A percentile compares a stretch with the other conserved stretches of the same genome.
phyloP scores from a whole-genome alignment of 306 rosid genomes.

The Pterocarpus macrocarpus region DNA sequence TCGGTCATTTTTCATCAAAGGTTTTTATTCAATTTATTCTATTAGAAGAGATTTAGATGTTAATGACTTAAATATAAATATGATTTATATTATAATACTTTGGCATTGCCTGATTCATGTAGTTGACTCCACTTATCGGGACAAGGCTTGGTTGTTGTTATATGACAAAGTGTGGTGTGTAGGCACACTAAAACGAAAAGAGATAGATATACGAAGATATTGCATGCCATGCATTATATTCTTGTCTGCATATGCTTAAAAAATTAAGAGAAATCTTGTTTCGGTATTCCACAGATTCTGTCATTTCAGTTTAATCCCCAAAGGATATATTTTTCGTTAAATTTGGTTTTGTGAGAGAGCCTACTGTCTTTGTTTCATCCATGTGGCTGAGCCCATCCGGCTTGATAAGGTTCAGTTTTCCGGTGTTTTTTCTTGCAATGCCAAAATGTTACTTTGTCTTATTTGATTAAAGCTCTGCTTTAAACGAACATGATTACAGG shows the following conservation, averaged over 20 bases:
- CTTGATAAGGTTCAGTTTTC: too few relatives aligned
- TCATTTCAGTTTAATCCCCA: slow-evolving; percentile 23
- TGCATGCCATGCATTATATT: slow-evolving; percentile 3
- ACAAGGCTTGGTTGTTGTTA: not conserved
- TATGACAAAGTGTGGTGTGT: not conserved
- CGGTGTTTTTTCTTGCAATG: not conserved
- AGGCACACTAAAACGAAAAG: slow-evolving; percentile 6
- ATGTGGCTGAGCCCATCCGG: too few relatives aligned
- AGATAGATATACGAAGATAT: slow-evolving; percentile 30
- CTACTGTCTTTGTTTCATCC: slow-evolving; percentile 1
- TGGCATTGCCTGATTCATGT: too few relatives aligned
- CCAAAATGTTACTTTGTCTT: slow-evolving; percentile 27
- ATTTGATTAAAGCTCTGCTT: not conserved
- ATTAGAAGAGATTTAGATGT: too few relatives aligned
- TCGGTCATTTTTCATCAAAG: not conserved
- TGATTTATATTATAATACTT: too few relatives aligned
- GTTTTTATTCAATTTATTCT: slow-evolving; percentile 13
- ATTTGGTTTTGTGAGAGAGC: slow-evolving; percentile 13
- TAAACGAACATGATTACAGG: not conserved
- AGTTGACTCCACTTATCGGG: too few relatives aligned
- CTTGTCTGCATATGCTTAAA: slow-evolving; percentile 15
- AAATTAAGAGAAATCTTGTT: slow-evolving; percentile 3
- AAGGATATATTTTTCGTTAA: not conserved
- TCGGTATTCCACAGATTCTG: not conserved
- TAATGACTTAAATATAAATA: too few relatives aligned